A percentile compares a stretch with the other conserved stretches of the same genome.
Conservation (phyloP, 148 eudicot species). For the Hydrangea macrophylla region DNA sequence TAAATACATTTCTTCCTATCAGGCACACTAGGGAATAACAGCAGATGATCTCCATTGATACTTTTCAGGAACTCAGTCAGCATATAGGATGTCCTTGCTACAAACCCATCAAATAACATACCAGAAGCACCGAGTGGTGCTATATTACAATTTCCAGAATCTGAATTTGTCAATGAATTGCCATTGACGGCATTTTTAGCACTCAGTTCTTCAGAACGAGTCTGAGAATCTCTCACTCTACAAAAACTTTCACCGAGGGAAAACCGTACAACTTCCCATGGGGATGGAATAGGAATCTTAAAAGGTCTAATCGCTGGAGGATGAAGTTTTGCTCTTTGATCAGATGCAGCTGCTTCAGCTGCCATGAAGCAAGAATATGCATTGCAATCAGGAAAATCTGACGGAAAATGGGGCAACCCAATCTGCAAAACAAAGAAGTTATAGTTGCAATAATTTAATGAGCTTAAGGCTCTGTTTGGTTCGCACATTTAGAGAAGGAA, state of each 20-base stretch:
- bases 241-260: constrained; percentile 15
- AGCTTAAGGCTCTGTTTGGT: too few species aligned
- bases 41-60: constrained; percentile 33
- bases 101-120: constrained; percentile 27
- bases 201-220: constrained; percentile 13
- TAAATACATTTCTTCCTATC: constrained; percentile 28
- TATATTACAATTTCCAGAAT: constrained; percentile 10
- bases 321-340: constrained; percentile 33
- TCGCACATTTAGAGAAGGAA: too few species aligned
- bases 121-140: constrained; percentile 11
- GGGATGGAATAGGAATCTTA: constrained; percentile 59
- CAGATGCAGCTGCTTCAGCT: constrained; percentile 37
- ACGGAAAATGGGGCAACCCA: constrained; percentile 72
- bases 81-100: constrained; percentile 62
- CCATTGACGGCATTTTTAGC: constrained; percentile 1
- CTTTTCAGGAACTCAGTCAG: constrained; percentile 38
- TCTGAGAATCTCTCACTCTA: constrained; percentile 17
- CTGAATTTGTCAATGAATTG: constrained; percentile 10
- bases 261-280: constrained; percentile 57
- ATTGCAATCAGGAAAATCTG: constrained; percentile 78
- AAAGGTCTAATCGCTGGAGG: constrained; percentile 55
- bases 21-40: constrained; percentile 39
- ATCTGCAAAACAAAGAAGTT: constrained; percentile 40
- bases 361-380: constrained; percentile 54
- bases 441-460: neutral